phyloP scores from a whole-genome alignment of 805 yeast genomes.

The Cyberlindnera maritima region DNA sequence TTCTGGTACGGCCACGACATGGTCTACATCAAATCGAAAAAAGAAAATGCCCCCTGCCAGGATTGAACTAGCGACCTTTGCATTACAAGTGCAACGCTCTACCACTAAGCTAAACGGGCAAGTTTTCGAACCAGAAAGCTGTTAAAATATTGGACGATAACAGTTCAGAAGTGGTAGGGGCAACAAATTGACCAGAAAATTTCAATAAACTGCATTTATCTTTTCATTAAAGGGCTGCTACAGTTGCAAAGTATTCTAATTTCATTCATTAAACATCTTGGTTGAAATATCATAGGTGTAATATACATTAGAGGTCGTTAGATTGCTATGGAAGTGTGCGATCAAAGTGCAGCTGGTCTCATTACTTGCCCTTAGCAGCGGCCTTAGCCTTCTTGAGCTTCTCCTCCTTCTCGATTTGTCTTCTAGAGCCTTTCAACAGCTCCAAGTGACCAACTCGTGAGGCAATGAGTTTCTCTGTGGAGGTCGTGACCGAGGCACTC shows the following conservation, averaged over 20 bases:
- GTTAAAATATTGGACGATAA: not conserved
- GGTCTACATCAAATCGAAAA: not conserved
- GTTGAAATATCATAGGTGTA: not conserved
- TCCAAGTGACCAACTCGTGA: slow-evolving; percentile 94
- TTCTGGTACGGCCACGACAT: not conserved
- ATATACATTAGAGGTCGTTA: not conserved
- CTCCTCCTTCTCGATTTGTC: slow-evolving; percentile 66
- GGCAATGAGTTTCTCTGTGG: slow-evolving; percentile 84
- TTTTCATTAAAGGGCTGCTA: too few species aligned
- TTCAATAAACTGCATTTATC: not conserved
- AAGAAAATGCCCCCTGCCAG: slow-evolving; percentile 69
- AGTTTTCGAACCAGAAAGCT: not conserved
- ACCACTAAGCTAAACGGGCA: slow-evolving; percentile 99
- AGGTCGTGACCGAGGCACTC: slow-evolving; percentile 44
- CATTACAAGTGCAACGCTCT: slow-evolving; percentile 99
- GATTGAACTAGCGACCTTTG: slow-evolving; percentile 95
- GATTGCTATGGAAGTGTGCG: not conserved
- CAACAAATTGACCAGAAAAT: not conserved
- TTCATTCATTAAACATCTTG: not conserved
- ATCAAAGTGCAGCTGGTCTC: not conserved
- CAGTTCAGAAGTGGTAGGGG: not conserved
- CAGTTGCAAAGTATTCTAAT: not conserved
- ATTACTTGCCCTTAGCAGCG: slow-evolving; percentile 17
- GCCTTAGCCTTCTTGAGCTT: slow-evolving; percentile 37
- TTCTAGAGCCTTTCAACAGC: slow-evolving; percentile 83